phyloP scores from a whole-genome alignment of 2,329 filamentous ascomycete genomes.

The Colletotrichum sp. region DNA sequence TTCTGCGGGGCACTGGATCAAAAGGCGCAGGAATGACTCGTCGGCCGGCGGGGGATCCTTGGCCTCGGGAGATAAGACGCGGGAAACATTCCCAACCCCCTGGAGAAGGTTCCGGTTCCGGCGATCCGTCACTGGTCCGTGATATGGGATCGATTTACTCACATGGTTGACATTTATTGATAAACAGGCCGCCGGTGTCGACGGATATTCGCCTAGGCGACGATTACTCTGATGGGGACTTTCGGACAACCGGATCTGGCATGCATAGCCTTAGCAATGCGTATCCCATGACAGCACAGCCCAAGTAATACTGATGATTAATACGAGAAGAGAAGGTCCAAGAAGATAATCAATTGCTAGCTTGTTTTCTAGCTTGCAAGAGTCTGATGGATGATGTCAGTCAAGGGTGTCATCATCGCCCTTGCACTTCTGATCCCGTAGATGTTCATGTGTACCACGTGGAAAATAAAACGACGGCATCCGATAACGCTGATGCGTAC shows the following conservation, averaged over 20 bases:
- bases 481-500: background rate
- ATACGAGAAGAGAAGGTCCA: background rate
- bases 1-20: background rate
- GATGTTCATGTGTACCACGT: background rate
- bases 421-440: background rate
- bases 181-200: background rate
- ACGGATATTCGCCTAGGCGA: background rate
- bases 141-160: background rate
- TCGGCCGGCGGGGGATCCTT: background rate
- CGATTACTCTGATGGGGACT: background rate
- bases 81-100: conserved; percentile 3
- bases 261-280: background rate
- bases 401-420: background rate
- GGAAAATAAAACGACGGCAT: background rate
- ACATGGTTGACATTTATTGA: background rate
- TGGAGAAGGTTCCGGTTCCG: conserved; percentile 14
- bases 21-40: conserved; percentile 5
- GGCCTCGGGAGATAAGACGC: conserved; percentile 1
- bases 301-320: background rate
- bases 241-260: background rate
- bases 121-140: background rate
- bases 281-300: background rate
- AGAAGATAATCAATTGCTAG: background rate
- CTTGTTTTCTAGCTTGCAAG: background rate
- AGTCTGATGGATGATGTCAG: background rate